phyloP scores from a whole-genome alignment of 1,284 basidiomycete genomes.

The Stereum hirsutum region DNA sequence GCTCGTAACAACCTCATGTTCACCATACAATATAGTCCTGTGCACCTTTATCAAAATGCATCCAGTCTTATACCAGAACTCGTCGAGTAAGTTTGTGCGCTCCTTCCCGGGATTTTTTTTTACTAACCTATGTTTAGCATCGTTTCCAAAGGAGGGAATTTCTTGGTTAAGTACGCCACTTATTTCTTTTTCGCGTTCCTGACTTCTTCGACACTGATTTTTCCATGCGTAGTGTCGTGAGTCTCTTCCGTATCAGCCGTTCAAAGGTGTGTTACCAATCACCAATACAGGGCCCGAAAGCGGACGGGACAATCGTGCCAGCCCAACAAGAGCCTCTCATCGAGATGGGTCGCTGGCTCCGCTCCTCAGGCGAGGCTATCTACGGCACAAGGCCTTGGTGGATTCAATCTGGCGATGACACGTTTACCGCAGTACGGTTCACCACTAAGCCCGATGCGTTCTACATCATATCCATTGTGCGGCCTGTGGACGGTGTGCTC shows the following conservation, averaged over 20 bases:
- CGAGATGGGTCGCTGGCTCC: conserved; percentile 20
- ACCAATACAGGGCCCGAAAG: conserved; percentile 13
- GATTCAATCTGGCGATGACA: conserved; percentile 7
- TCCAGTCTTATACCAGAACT: conserved; percentile 10
- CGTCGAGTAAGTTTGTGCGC: conserved; percentile 9
- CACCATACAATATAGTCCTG: conserved; percentile 21
- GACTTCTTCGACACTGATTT: neutral
- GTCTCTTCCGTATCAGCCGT: too few species aligned
- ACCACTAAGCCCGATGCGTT: conserved; percentile 39
- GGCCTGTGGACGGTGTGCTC: conserved; percentile 23
- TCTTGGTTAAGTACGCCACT: conserved; percentile 10
- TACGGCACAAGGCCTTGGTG: conserved; percentile 18
- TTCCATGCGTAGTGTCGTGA: neutral
- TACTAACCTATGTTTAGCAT: conserved; percentile 7
- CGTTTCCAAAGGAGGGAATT: conserved; percentile 14
- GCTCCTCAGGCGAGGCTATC: conserved; percentile 20
- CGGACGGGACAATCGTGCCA: conserved; percentile 11
- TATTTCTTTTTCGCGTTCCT: neutral
- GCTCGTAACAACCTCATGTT: conserved; percentile 8
- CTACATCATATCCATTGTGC: conserved; percentile 37
- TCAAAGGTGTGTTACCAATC: too few species aligned
- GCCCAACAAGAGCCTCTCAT: conserved; percentile 11
- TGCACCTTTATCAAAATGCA: conserved; percentile 12
- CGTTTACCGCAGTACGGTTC: conserved; percentile 28
- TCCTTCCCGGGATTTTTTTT: neutral